Conservation (phyloP, 345 rosid species). For the Geranium brycei region DNA sequence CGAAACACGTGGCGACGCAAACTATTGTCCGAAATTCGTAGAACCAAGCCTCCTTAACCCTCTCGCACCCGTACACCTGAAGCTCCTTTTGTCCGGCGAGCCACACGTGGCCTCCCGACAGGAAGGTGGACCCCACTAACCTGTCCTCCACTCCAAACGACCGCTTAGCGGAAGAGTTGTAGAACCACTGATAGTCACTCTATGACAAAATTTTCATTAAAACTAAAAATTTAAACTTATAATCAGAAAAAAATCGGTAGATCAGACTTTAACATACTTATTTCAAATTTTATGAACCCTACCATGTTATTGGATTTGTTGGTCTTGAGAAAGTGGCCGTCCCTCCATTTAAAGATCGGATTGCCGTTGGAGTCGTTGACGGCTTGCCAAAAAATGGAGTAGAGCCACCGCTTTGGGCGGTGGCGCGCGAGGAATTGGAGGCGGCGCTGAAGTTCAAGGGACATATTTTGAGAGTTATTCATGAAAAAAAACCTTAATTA, state of each 20-base stretch:
- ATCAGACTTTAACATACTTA: too few species aligned
- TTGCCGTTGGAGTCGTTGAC: constrained; percentile 6
- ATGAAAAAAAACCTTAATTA: too few species aligned
- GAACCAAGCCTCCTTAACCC: constrained; percentile 17
- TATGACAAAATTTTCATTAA: too few species aligned
- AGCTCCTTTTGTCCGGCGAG: constrained; percentile 11
- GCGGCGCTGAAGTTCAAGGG: too few species aligned
- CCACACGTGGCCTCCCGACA: constrained; percentile 13
- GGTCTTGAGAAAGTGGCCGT: constrained; percentile 20
- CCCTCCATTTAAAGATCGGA: constrained; percentile 11
- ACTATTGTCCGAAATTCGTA: constrained; percentile 17
- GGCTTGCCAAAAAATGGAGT: constrained; percentile 18
- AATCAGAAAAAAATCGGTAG: too few species aligned
- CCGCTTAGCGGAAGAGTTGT: constrained; percentile 7
- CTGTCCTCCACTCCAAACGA: constrained; percentile 6
- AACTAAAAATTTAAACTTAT: too few species aligned
- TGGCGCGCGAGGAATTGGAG: constrained; percentile 14
- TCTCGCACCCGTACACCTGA: constrained; percentile 11
- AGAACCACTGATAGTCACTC: too few species aligned
- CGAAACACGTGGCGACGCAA: constrained; percentile 8
- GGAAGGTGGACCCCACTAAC: background rate
- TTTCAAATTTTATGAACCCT: too few species aligned
- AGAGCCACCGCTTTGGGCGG: constrained; percentile 11
- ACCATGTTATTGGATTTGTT: too few species aligned
- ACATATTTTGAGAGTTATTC: too few species aligned